These are phyloP conservation scores for Arthroderma sp. DNA, from an alignment of 2,329 filamentous ascomycete genomes.

Conservation along the genomic window DNA sequence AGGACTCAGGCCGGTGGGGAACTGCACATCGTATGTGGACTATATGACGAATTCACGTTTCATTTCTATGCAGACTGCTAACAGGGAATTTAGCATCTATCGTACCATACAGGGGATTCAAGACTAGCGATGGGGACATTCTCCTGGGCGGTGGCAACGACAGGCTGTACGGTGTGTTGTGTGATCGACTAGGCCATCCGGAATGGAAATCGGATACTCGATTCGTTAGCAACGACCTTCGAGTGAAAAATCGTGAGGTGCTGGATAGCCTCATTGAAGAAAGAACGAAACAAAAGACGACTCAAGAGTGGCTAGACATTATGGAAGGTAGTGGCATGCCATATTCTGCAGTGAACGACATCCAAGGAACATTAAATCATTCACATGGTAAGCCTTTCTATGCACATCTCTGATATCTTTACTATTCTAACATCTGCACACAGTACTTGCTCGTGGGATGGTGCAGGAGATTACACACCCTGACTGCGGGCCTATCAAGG, in stretches of 20 bases:
- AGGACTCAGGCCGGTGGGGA: conserved; percentile 83
- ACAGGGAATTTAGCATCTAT: conserved; percentile 57
- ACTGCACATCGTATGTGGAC: conserved; percentile 71
- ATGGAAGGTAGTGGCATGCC: conserved; percentile 90
- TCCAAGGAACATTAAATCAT: conserved; percentile 71
- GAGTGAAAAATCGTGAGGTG: conserved; percentile 55
- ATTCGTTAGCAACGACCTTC: conserved; percentile 46
- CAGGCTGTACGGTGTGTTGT: conserved; percentile 47
- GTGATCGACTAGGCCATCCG: conserved; percentile 42
- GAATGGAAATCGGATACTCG: conserved; percentile 46
- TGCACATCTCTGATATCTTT: background rate
- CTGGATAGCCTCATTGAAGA: conserved; percentile 69
- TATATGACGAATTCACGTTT: background rate
- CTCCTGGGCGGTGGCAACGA: conserved; percentile 54
- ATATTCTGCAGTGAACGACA: conserved; percentile 87
- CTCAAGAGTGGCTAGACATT: conserved; percentile 71
- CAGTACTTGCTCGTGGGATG: conserved; percentile 67
- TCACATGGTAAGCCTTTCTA: conserved; percentile 51
- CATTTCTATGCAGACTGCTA: conserved; percentile 3
- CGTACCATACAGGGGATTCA: conserved; percentile 81
- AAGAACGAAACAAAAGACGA: conserved; percentile 63
- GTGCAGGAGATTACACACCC: conserved; percentile 76
- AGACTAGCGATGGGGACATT: conserved; percentile 49
- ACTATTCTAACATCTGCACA: conserved; percentile 2
- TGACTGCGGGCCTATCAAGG: conserved; percentile 68